Evolutionary conservation across 768 basidiomycete species (phyloP).

Genomic region (Lactifluus piperatus): DNA sequence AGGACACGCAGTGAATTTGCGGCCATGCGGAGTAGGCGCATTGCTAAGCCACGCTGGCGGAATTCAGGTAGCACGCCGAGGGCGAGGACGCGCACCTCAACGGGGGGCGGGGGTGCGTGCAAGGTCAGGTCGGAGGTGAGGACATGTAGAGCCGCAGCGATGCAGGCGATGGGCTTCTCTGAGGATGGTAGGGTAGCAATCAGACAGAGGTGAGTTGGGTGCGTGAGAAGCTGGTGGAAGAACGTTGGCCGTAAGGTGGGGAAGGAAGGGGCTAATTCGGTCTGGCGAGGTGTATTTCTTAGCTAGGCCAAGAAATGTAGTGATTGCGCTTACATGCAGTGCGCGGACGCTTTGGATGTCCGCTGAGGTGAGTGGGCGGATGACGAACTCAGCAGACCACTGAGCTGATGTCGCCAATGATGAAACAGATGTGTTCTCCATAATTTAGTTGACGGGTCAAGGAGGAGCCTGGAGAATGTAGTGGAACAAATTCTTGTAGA

Average conservation of each 20-base stretch:
- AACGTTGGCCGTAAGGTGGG: conserved; percentile 10
- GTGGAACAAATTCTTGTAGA: neutral
- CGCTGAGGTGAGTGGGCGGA: conserved; percentile 17
- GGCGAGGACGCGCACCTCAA: conserved; percentile 43
- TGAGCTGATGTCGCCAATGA: neutral
- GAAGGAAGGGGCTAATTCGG: conserved; percentile 4
- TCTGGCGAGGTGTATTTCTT: neutral
- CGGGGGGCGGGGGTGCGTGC: conserved; percentile 38
- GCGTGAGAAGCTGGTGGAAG: conserved; percentile 17
- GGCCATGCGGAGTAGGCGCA: conserved; percentile 31
- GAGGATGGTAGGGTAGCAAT: conserved; percentile 10
- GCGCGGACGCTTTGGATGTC: conserved; percentile 13
- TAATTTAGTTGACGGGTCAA: neutral
- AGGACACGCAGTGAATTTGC: conserved; percentile 24
- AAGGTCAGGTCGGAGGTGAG: conserved; percentile 21
- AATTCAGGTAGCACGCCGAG: conserved; percentile 41
- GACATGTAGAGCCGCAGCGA: conserved; percentile 23
- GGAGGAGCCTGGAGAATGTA: neutral
- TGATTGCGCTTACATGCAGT: conserved; percentile 7
- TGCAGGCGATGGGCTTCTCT: conserved; percentile 14
- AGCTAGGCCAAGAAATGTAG: neutral
- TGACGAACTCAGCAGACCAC: conserved; percentile 8
- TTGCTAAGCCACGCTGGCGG: conserved; percentile 37
- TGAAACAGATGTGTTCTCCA: conserved; percentile 13
- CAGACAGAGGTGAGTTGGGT: conserved; percentile 15